Base-by-base conservation (phyloP, 1,284 basidiomycete genomes). In the Rugosomyces carneus region DNA sequence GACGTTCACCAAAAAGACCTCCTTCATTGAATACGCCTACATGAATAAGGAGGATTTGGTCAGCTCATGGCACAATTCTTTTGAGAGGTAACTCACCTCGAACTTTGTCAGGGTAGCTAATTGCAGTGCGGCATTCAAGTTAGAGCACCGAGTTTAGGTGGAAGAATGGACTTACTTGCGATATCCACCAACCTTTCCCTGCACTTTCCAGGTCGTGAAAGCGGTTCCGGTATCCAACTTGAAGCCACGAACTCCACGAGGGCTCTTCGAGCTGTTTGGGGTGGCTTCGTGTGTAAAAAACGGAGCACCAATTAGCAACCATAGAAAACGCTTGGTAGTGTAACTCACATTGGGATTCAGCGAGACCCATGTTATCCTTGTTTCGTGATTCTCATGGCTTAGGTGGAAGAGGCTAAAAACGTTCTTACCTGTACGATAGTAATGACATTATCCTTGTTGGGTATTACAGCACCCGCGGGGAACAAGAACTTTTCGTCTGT, bases 121-220 rank as follows among this genome's bases (percentile, higher is more conserved):
- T 3, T 49, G 1, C 51, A 13, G 5, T 43, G 15, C 18, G 16
- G 16, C 21, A n/a, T 47, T 37, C 15, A 38, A 26, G 40, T 29
- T 11, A 37, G 37, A 34, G 13, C 19, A n/a, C 16, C 29, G n/a
- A 32, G 36, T 3, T 23, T 7, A 7, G 21, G 7, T 7, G 7
- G 7, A 7, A 23, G 7, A 23, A 23, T 16, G 40, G n/a, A 61
- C 75, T 24, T 58, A 87, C 85, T 68, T 65, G 0, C 66, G 76
- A 60, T 90, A 90, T 10, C 89, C 88, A 15, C 84, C 84, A 4
- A 82, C 55, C 60, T 90, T 91, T 31, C 89, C 89, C 64, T 89
- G 86, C 0, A 91, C 84, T 53, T 77, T 87, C 89, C 89, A 92
- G 5, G 70, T 66, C 1, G 70, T 69, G 57, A 88, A 85, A 15